Evolutionary conservation across 495 filamentous ascomycete species (phyloP).

Genomic region (Penicillium daleae): DNA sequence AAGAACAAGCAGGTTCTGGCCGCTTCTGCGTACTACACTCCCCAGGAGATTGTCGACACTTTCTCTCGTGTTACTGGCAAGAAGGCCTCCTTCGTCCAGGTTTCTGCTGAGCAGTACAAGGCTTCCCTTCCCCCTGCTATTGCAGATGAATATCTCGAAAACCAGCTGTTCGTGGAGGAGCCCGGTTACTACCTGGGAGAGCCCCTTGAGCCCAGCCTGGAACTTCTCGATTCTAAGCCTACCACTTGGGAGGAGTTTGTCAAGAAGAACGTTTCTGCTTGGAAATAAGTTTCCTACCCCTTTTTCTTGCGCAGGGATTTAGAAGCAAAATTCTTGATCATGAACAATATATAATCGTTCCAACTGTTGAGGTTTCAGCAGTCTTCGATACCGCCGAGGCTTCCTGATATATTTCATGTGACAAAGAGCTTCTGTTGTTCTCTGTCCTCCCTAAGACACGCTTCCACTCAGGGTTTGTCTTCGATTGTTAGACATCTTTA

Average conservation of each 20-base stretch:
- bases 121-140: conserved; percentile 40
- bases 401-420: too few species aligned
- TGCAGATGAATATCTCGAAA: conserved; percentile 55
- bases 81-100: conserved; percentile 44
- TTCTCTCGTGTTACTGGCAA: conserved; percentile 56
- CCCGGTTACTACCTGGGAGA: conserved; percentile 57
- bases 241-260: conserved; percentile 24
- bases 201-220: conserved; percentile 22
- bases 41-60: conserved; percentile 46
- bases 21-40: conserved; percentile 54
- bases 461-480: too few species aligned
- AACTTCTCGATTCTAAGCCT: conserved; percentile 19
- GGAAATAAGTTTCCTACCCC: conserved; percentile 3
- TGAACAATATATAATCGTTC: too few species aligned
- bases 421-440: too few species aligned
- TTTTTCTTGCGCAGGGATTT: not conserved
- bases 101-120: conserved; percentile 53
- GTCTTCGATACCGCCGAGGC: too few species aligned
- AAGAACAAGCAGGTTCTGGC: conserved; percentile 38
- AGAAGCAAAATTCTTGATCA: too few species aligned
- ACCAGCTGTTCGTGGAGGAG: conserved; percentile 51
- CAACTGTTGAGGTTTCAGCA: too few species aligned
- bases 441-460: too few species aligned
- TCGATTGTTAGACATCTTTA: too few species aligned
- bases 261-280: conserved; percentile 17